Evolutionary conservation across 805 yeast genomes (phyloP).

Genomic region (Peterozyma xylosa): DNA sequence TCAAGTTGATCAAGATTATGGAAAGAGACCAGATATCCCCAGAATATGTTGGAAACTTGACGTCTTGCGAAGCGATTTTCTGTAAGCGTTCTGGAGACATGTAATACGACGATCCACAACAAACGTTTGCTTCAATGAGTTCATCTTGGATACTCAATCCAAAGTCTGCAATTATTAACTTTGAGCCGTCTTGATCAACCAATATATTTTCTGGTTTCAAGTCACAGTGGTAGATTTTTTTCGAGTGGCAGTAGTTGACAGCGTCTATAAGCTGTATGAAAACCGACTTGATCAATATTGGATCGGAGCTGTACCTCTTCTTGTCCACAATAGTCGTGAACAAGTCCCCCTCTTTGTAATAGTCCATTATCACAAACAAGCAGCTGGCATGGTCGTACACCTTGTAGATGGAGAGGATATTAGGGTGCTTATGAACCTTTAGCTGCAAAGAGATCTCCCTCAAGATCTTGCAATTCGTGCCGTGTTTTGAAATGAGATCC

Average conservation of each 20-base stretch:
- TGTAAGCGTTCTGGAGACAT: conserved; percentile 80
- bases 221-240: conserved; percentile 87
- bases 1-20: conserved; percentile 68
- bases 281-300: conserved; percentile 43
- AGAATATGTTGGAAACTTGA: conserved; percentile 52
- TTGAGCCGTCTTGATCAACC: conserved; percentile 48
- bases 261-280: conserved; percentile 79
- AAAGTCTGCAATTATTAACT: conserved; percentile 72
- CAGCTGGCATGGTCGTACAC: conserved; percentile 56
- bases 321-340: conserved; percentile 79
- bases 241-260: conserved; percentile 72
- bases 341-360: conserved; percentile 77
- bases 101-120: conserved; percentile 83
- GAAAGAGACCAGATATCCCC: conserved; percentile 90
- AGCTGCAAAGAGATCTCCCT: conserved; percentile 71
- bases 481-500: conserved; percentile 25
- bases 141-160: conserved; percentile 71
- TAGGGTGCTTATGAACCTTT: conserved; percentile 70
- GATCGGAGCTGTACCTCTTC: conserved; percentile 49
- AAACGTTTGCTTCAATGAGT: conserved; percentile 56
- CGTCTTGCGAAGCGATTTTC: not conserved
- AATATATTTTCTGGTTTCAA: conserved; percentile 92
- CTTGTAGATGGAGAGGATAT: conserved; percentile 68
- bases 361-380: conserved; percentile 76
- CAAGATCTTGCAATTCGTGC: conserved; percentile 30